Conservation (phyloP, 2,329 filamentous ascomycete genomes). For the Biscogniauxia marginata region DNA sequence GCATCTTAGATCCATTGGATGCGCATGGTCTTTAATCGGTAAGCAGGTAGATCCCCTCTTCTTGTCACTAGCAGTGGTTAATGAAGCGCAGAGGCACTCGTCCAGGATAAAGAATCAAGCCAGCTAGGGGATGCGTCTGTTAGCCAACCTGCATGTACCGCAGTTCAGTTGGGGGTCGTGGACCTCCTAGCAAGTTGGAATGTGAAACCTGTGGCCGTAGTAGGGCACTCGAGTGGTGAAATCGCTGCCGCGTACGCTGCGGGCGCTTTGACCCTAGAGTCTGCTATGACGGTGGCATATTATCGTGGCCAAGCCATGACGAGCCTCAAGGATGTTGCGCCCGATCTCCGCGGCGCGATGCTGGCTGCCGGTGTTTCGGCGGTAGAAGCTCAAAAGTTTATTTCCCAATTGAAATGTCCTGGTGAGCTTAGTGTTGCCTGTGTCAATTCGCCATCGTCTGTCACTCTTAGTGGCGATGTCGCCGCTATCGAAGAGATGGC, state of each 20-base stretch:
- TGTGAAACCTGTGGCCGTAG: conserved; percentile 29
- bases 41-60: too few relatives aligned
- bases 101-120: not conserved
- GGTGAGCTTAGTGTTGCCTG: conserved; percentile 8
- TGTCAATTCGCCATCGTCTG: conserved; percentile 13
- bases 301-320: conserved; percentile 27
- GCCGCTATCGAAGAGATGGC: conserved; percentile 5
- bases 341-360: not conserved
- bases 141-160: conserved; percentile 33
- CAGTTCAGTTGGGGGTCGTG: conserved; percentile 33
- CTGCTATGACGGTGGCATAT: conserved; percentile 34
- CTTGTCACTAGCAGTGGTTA: not conserved
- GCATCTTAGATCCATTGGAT: not conserved
- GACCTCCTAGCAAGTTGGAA: conserved; percentile 31
- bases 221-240: conserved; percentile 39
- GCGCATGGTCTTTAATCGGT: conserved; percentile 1
- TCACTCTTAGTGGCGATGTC: conserved; percentile 17
- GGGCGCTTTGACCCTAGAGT: conserved; percentile 22
- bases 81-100: not conserved
- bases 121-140: conserved; percentile 13
- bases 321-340: not conserved
- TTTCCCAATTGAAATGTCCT: not conserved
- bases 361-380: not conserved
- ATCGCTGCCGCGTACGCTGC: conserved; percentile 38
- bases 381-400: not conserved